These are phyloP conservation scores for Leccinum subrobustum DNA, from an alignment of 1,284 basidiomycete species.

Conservation along the genomic window DNA sequence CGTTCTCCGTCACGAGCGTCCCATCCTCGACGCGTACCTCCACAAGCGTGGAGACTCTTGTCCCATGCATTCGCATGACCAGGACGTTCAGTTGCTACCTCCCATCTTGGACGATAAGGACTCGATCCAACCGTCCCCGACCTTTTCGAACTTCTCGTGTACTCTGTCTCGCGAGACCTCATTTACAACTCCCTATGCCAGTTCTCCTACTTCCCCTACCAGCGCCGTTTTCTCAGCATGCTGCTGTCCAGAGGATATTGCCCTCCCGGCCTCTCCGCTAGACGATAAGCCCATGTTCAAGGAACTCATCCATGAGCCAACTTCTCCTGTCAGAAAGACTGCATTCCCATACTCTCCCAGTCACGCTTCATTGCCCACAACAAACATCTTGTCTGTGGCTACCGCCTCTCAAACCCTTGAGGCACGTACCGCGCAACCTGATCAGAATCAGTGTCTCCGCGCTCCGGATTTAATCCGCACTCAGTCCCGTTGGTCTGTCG, in stretches of 20 bases:
- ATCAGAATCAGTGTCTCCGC: conserved; percentile 11
- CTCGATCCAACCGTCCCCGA: conserved; percentile 29
- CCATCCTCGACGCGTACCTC: conserved; percentile 7
- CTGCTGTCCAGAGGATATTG: conserved; percentile 27
- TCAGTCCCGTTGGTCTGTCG: conserved; percentile 26
- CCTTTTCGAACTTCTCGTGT: conserved; percentile 28
- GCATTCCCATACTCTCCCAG: conserved; percentile 13
- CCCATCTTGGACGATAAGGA: conserved; percentile 30
- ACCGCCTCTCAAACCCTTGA: neutral
- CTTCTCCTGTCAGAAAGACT: neutral
- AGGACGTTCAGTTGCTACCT: conserved; percentile 20
- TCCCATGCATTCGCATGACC: conserved; percentile 12
- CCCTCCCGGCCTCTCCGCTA: conserved; percentile 26
- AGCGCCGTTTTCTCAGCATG: conserved; percentile 22
- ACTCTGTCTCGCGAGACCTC: conserved; percentile 30
- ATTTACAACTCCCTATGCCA: conserved; percentile 25
- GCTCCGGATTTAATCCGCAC: conserved; percentile 11
- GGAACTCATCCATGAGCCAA: neutral
- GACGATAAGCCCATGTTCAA: conserved; percentile 10
- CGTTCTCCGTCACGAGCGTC: conserved; percentile 19
- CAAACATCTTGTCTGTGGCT: conserved; percentile 9
- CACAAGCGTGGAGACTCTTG: conserved; percentile 15
- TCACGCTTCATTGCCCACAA: conserved; percentile 1
- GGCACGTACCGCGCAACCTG: neutral
- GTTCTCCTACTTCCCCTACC: conserved; percentile 23